Evolutionary conservation across 2,329 filamentous ascomycete genomes (phyloP).

Genomic region (Coniochaeta sp.): DNA sequence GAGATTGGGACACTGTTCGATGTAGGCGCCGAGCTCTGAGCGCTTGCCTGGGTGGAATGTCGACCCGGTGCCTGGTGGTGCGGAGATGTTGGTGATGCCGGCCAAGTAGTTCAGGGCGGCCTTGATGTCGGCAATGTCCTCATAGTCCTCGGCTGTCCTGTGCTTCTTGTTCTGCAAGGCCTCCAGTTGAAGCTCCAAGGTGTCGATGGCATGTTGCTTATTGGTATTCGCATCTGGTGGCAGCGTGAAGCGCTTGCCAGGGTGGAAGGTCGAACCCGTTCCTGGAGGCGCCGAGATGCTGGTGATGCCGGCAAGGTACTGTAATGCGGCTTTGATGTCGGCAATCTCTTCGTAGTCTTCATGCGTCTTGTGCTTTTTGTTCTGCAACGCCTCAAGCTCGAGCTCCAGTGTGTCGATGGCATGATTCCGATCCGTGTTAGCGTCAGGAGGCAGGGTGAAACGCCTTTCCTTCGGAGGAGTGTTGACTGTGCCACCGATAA

Average conservation of each 20-base stretch:
- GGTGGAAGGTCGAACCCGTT: constrained; percentile 12
- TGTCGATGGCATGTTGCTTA: constrained; percentile 12
- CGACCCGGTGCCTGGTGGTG: constrained; percentile 11
- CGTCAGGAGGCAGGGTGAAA: constrained; percentile 13
- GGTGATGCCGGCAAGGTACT: constrained; percentile 11
- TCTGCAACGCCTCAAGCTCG: constrained; percentile 12
- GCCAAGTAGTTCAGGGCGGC: constrained; percentile 12
- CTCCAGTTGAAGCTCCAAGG: constrained; percentile 10
- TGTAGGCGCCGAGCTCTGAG: constrained; percentile 15
- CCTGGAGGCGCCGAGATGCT: constrained; percentile 13
- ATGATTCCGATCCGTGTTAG: constrained; percentile 11
- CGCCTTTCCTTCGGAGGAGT: constrained; percentile 1
- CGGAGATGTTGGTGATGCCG: constrained; percentile 11
- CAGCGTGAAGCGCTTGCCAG: constrained; percentile 10
- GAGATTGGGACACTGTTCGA: constrained; percentile 65
- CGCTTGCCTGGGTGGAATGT: constrained; percentile 17
- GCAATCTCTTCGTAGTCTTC: constrained; percentile 11
- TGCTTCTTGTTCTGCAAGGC: constrained; percentile 15
- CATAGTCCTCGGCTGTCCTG: constrained; percentile 11
- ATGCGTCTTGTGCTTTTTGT: constrained; percentile 14
- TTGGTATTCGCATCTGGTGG: constrained; percentile 12
- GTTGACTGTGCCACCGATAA: constrained; percentile 7
- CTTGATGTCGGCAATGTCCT: constrained; percentile 14
- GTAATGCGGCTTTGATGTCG: constrained; percentile 12
- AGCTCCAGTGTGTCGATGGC: constrained; percentile 11